A percentile compares a stretch with the other conserved stretches of the same genome.
These are phyloP conservation scores for Nitzschia sp. DNA, from an alignment of 108 stramenopile genomes.

Conservation along the genomic window DNA sequence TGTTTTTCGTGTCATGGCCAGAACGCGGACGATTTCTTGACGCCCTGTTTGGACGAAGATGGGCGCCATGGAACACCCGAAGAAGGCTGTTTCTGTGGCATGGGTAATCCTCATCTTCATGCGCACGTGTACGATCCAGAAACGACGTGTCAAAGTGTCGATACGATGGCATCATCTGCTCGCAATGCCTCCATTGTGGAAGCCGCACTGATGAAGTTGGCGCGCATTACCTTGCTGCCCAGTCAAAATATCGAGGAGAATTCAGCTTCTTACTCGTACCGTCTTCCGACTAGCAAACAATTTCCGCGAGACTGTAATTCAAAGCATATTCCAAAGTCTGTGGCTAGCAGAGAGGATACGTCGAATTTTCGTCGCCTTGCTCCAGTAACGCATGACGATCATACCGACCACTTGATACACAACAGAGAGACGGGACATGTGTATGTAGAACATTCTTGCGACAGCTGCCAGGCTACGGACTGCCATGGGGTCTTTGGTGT, in stretches of 20 bases:
- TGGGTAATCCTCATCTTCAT: constrained; percentile 56
- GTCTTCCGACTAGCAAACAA: neutral
- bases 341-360: constrained; percentile 5
- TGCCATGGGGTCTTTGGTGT: constrained; percentile 46
- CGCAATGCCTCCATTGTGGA: neutral
- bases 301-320: constrained; percentile 32
- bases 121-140: constrained; percentile 43
- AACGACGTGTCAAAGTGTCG: constrained; percentile 17
- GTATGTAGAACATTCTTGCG: constrained; percentile 55
- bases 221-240: neutral
- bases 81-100: constrained; percentile 54
- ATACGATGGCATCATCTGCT: constrained; percentile 3
- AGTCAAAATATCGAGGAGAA: no score
- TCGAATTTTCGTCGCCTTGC: neutral
- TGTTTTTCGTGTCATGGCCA: constrained; percentile 55
- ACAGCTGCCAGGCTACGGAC: constrained; percentile 40
- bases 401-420: neutral
- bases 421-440: constrained; percentile 27
- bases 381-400: neutral
- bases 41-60: constrained; percentile 57
- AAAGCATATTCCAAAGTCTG: constrained; percentile 35
- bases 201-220: neutral
- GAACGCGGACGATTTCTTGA: constrained; percentile 38
- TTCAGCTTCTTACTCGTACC: neutral
- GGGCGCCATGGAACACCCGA: constrained; percentile 53